Base-by-base conservation (phyloP, 2,329 filamentous ascomycete species). In the Chalaropsis ovoidea region DNA sequence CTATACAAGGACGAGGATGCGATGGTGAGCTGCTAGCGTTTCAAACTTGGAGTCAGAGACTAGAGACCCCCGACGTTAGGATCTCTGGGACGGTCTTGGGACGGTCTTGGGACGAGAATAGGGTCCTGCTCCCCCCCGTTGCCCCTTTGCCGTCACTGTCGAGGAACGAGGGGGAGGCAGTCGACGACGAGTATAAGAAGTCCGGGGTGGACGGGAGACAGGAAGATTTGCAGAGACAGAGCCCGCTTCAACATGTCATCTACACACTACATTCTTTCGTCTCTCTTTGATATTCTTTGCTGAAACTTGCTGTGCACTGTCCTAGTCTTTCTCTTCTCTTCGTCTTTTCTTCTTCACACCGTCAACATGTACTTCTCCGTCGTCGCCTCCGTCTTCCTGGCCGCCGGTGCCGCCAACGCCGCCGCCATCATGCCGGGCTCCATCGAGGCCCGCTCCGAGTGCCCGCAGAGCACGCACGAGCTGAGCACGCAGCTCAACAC, bases 301-400 rank as follows among this genome's bases (percentile, higher is more conserved):
- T n/a, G n/a, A 15, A 47, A n/a, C n/a, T 8, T 47, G 43, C 43
- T n/a, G 43, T n/a, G 43, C 43, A 47, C 6, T 47, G 15, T 47
- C 43, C 8, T 19, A 47, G 15, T 47, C 43, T 47, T 39, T 39
- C 35, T 39, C 15, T 47, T 47, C 31, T 31, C 42, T 15, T 15
- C 42, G 17, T n/a, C 11, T 43, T 43, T 15, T 43, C 42, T 43
- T 10, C 11, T n/a, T 15, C 11, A 10, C 8, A 39, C 43, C 17
- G 43, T 39, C 43, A 61, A 7, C 39, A 63, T 63, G 43, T 17
- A 41, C 8, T 63, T n/a, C 61, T 63, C 61, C 31, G 31, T 52
- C 43, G 13, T 63, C 42, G 10, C 61, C 31, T 22, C 61, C 45
- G 61, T 49, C 10, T 22, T 63, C 24, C 19, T 63, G 11, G 43